These are phyloP conservation scores for Allomyces arbusculus DNA, from an alignment of 192 early-diverging fungal genomes.

Conservation along the genomic window DNA sequence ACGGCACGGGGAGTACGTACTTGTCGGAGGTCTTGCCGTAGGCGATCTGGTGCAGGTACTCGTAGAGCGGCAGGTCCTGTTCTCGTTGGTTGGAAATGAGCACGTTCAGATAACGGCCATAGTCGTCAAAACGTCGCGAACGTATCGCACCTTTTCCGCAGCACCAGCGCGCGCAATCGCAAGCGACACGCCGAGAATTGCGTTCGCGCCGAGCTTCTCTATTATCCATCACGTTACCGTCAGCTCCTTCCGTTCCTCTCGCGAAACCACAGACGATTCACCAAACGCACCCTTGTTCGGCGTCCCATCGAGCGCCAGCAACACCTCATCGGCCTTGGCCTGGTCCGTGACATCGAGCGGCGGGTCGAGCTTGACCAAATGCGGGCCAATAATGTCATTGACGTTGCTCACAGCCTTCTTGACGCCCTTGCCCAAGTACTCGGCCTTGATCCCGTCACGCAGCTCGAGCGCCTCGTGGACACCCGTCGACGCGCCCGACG, in stretches of 20 bases:
- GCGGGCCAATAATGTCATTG: constrained; percentile 70
- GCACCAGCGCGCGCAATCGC: constrained; percentile 90
- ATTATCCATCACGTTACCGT: neutral
- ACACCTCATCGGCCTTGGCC: constrained; percentile 70
- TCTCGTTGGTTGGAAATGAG: too few species aligned
- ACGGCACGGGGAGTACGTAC: constrained; percentile 85
- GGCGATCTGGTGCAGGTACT: constrained; percentile 80
- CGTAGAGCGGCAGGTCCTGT: constrained; percentile 71
- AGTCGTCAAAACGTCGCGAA: too few species aligned
- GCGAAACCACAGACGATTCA: too few species aligned
- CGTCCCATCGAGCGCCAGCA: constrained; percentile 83
- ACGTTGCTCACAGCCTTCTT: constrained; percentile 77
- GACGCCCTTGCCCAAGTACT: constrained; percentile 92
- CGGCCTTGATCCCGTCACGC: constrained; percentile 63
- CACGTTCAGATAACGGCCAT: too few species aligned
- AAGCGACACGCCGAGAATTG: constrained; percentile 93
- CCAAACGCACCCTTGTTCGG: constrained; percentile 59
- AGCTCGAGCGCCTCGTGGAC: constrained; percentile 98
- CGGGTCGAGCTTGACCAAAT: constrained; percentile 42
- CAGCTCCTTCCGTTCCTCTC: too few species aligned
- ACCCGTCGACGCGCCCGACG: constrained; percentile 95
- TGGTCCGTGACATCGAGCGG: constrained; percentile 72
- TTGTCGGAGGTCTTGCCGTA: constrained; percentile 48
- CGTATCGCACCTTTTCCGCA: constrained; percentile 36
- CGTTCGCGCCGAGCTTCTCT: constrained; percentile 86